Evolutionary conservation across 306 rosid species (phyloP).

Genomic region (Rosa persica): DNA sequence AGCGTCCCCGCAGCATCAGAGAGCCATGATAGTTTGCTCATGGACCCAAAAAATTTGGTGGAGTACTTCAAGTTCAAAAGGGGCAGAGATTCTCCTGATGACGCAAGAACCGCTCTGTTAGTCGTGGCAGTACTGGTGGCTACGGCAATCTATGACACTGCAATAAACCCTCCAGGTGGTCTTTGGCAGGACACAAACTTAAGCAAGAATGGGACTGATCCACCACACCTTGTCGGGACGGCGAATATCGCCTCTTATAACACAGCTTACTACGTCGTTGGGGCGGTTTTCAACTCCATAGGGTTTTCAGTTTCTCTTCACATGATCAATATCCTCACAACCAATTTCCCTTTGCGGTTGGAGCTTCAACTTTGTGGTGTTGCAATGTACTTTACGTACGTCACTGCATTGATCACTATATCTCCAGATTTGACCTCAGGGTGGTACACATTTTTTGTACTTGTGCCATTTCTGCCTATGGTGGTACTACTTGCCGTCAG

Average conservation of each 20-base stretch:
- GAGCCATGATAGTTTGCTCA: neutral
- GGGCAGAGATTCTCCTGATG: conserved; percentile 28
- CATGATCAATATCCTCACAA: neutral
- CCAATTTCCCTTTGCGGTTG: neutral
- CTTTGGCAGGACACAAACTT: conserved; percentile 20
- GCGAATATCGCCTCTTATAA: neutral
- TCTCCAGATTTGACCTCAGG: neutral
- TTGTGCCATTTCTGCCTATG: neutral
- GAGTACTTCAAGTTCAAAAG: conserved; percentile 34
- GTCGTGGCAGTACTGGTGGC: conserved; percentile 28
- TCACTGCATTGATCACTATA: neutral
- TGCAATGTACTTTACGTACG: neutral
- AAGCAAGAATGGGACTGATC: neutral
- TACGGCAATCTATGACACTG: conserved; percentile 24
- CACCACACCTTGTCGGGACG: conserved; percentile 6
- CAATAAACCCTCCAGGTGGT: conserved; percentile 31
- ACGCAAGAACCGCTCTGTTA: conserved; percentile 13
- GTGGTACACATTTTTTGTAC: neutral
- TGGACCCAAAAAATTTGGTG: neutral
- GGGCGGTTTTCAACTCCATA: conserved; percentile 19
- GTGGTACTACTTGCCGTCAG: neutral
- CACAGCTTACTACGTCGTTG: neutral
- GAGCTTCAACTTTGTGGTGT: neutral
- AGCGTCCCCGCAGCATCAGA: neutral
- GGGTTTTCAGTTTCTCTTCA: conserved; percentile 25